A percentile compares a stretch with the other conserved stretches of the same genome.
These are phyloP conservation scores for Alternaria triticina DNA, from an alignment of 2,329 filamentous ascomycete species.

Conservation along the genomic window DNA sequence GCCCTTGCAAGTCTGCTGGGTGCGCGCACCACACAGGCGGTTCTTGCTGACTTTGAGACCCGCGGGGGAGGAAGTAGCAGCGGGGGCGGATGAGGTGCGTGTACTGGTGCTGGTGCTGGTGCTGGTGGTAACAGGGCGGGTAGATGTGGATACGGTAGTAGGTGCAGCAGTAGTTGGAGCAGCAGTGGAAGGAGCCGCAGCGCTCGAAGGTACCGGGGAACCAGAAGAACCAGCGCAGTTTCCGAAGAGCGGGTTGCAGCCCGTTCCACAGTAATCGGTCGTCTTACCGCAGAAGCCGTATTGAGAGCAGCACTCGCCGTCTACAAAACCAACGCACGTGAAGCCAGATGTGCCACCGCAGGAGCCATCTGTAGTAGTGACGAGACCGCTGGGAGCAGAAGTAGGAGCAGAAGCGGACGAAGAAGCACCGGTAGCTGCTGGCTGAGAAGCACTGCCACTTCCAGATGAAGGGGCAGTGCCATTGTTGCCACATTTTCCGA, in stretches of 20 bases:
- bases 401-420: background rate
- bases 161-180: background rate
- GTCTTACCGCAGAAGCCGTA: conserved; percentile 21
- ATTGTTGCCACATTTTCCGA: conserved; percentile 25
- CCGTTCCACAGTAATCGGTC: conserved; percentile 4
- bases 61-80: background rate
- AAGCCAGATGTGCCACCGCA: conserved; percentile 19
- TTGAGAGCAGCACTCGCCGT: conserved; percentile 28
- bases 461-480: background rate
- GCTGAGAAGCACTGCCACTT: background rate
- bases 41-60: background rate
- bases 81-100: background rate
- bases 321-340: conserved; percentile 17
- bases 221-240: background rate
- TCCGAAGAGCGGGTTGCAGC: conserved; percentile 8
- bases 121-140: background rate
- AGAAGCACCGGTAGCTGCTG: background rate
- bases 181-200: background rate
- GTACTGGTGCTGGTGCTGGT: background rate
- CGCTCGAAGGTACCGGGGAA: background rate
- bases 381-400: conserved; percentile 2
- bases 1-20: conserved; percentile 3
- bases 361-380: conserved; percentile 16
- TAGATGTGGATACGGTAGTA: conserved; percentile 1
- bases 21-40: conserved; percentile 1